These are phyloP conservation scores for Pichia ethanolica DNA, from an alignment of 805 yeast species.

Conservation along the genomic window DNA sequence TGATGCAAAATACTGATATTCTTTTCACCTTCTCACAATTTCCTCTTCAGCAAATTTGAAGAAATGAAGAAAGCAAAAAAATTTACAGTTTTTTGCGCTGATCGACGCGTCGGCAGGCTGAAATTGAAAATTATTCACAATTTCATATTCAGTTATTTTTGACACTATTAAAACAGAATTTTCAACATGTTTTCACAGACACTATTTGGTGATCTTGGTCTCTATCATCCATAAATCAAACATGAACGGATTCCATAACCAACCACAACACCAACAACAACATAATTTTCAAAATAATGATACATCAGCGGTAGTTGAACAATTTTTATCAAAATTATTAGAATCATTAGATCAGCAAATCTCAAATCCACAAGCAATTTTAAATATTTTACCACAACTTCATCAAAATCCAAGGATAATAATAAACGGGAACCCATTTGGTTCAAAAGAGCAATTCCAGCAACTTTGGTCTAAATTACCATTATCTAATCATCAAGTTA, in stretches of 20 bases:
- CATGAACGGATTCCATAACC: not conserved
- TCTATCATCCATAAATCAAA: no score
- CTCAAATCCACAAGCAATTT: not conserved
- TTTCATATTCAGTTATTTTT: no score
- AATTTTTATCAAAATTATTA: conserved; percentile 19
- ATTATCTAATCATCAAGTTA: conserved; percentile 51
- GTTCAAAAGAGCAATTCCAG: conserved; percentile 45
- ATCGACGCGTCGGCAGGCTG: not conserved
- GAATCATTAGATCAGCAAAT: conserved; percentile 21
- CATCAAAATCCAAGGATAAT: conserved; percentile 46
- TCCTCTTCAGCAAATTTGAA: not conserved
- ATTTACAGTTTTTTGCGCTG: not conserved
- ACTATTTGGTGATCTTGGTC: no score
- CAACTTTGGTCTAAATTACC: conserved; percentile 53
- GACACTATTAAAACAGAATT: no score
- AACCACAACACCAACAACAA: not conserved
- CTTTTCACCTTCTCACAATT: not conserved
- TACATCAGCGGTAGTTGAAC: conserved; percentile 8
- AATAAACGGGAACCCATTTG: conserved; percentile 51
- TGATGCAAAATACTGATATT: no score
- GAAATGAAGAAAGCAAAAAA: no score
- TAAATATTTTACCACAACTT: conserved; percentile 36
- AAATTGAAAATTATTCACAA: no score
- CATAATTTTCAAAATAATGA: not conserved
- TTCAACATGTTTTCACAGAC: no score